Percentiles rank a stretch among this genome's conserved stretches.
Conservation (phyloP, 441 rosid genomes). For the Lagerstroemia fauriei region DNA sequence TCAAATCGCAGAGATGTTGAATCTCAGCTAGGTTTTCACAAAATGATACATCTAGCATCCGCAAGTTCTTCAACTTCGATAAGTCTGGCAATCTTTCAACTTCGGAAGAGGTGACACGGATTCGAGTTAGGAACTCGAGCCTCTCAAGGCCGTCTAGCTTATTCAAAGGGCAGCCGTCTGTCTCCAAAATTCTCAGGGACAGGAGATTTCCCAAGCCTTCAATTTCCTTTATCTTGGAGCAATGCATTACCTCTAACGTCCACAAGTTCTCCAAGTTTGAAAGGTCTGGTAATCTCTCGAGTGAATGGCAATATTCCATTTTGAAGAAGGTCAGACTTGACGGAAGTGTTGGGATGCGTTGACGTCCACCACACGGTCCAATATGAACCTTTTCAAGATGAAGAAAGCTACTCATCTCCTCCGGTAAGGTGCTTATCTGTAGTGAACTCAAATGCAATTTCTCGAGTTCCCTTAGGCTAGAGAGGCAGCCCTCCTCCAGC, state of each 20-base stretch:
- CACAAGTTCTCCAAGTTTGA: background rate
- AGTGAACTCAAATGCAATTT: background rate
- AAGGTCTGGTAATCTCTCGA: background rate
- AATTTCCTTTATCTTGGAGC: background rate
- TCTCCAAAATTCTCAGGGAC: background rate
- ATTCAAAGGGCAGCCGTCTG: background rate
- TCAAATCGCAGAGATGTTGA: background rate
- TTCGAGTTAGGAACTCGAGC: background rate
- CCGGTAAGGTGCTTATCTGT: background rate
- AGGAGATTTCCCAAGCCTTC: background rate
- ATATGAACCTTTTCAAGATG: background rate
- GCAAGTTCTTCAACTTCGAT: background rate
- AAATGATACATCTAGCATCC: background rate
- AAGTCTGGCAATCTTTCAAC: background rate
- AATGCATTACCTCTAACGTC: background rate
- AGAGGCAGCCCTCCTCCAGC: background rate
- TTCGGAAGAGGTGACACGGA: background rate
- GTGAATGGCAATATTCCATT: background rate
- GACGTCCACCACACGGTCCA: background rate
- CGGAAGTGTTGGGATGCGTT: background rate
- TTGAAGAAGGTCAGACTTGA: background rate
- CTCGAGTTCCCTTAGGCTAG: background rate
- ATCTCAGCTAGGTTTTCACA: background rate
- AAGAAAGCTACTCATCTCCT: background rate
- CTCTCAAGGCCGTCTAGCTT: background rate